Percentiles rank a stretch among this genome's conserved stretches.
Evolutionary conservation across 768 basidiomycete species (phyloP).

Genomic region (Boletus edulis): DNA sequence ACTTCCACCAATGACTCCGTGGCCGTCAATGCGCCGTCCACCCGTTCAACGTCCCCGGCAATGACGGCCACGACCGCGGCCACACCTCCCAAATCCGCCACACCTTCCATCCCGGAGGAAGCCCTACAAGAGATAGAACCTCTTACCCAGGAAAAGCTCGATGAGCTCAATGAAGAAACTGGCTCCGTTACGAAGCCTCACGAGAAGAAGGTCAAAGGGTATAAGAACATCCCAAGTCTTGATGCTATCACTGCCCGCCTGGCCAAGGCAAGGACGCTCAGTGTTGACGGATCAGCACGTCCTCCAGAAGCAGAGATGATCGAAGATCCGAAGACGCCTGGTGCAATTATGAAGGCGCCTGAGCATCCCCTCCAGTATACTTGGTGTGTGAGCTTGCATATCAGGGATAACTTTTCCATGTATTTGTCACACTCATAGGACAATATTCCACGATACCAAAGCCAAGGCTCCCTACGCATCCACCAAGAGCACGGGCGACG

Average conservation of each 20-base stretch:
- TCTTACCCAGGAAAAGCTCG: conserved; percentile 64
- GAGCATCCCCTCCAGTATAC: conserved; percentile 84
- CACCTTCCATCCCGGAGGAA: conserved; percentile 38
- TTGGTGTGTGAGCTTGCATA: conserved; percentile 50
- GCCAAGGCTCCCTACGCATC: conserved; percentile 48
- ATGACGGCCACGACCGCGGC: conserved; percentile 44
- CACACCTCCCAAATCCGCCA: conserved; percentile 41
- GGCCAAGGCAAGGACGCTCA: conserved; percentile 65
- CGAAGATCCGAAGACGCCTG: conserved; percentile 81
- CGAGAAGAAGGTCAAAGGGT: conserved; percentile 53
- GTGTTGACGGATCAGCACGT: conserved; percentile 55
- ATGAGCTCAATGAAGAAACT: conserved; percentile 60
- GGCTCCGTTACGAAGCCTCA: conserved; percentile 21
- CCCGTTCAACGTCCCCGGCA: conserved; percentile 66
- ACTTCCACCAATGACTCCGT: conserved; percentile 55
- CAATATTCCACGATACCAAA: conserved; percentile 88
- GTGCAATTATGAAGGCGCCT: conserved; percentile 60
- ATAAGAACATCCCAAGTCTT: conserved; percentile 85
- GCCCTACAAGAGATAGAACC: conserved; percentile 36
- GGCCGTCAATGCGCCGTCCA: conserved; percentile 63
- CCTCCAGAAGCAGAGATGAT: conserved; percentile 78
- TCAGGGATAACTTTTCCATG: not conserved
- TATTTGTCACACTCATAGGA: conserved; percentile 48
- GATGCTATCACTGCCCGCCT: conserved; percentile 83
- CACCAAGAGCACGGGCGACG: conserved; percentile 18